phyloP scores from a whole-genome alignment of 1,139 yeast genomes.

The Hemisphaericaspora xylanilytica region DNA sequence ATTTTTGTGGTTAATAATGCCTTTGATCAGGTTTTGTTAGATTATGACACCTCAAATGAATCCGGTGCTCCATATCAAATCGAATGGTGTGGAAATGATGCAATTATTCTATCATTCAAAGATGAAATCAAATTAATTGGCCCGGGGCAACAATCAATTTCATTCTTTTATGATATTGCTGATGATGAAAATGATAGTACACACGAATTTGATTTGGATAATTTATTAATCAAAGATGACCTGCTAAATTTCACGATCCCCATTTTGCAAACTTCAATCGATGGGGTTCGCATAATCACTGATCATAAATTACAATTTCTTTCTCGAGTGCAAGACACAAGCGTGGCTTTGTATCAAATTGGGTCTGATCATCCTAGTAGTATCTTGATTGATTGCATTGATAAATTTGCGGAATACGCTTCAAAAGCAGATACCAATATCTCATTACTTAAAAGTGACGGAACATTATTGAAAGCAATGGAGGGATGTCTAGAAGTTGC shows the following conservation, averaged over 20 bases:
- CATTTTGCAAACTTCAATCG: constrained; percentile 51
- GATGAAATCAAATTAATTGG: constrained; percentile 73
- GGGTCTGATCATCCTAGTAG: constrained; percentile 87
- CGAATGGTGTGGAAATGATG: constrained; percentile 87
- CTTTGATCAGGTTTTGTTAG: constrained; percentile 53
- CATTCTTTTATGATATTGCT: constrained; percentile 45
- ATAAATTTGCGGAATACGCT: constrained; percentile 64
- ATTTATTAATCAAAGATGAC: constrained; percentile 17
- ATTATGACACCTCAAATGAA: constrained; percentile 43
- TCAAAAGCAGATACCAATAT: constrained; percentile 83
- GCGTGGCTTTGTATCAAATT: constrained; percentile 66
- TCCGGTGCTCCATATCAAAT: constrained; percentile 43
- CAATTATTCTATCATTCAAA: constrained; percentile 57
- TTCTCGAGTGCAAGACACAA: constrained; percentile 57
- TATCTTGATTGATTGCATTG: constrained; percentile 77
- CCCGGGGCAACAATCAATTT: constrained; percentile 61
- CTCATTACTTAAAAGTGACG: constrained; percentile 54
- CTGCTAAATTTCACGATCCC: constrained; percentile 36
- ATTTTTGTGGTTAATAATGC: constrained; percentile 54
- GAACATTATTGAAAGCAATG: constrained; percentile 59
- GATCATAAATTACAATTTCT: constrained; percentile 59
- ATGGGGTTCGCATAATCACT: constrained; percentile 71
- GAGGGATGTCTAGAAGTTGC: constrained; percentile 74
- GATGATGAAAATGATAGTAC: constrained; percentile 25
- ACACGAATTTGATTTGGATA: constrained; percentile 25